phyloP scores from a whole-genome alignment of 805 yeast genomes.

The Brettanomyces naardenensis region DNA sequence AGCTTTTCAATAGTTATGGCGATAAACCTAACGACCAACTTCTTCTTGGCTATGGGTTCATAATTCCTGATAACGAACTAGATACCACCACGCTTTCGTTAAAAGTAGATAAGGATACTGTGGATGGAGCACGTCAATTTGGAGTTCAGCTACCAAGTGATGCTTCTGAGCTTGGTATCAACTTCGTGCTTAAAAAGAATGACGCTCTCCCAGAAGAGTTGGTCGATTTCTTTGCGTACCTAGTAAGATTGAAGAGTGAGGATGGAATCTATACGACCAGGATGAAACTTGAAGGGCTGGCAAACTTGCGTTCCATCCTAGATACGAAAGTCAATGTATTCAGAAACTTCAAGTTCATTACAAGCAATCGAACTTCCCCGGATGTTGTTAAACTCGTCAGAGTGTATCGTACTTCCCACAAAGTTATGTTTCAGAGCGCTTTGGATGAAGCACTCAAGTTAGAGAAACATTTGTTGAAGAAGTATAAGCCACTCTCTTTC shows the following conservation, averaged over 20 bases:
- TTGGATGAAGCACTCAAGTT: constrained; percentile 35
- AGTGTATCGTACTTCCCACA: constrained; percentile 43
- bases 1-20: constrained; percentile 80
- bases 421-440: constrained; percentile 34
- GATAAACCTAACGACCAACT: constrained; percentile 58
- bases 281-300: constrained; percentile 53
- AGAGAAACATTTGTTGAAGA: constrained; percentile 38
- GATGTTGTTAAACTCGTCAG: constrained; percentile 28
- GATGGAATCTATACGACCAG: constrained; percentile 34
- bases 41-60: constrained; percentile 74
- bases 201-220: constrained; percentile 32
- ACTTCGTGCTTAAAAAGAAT: constrained; percentile 27
- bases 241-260: constrained; percentile 47
- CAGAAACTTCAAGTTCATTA: constrained; percentile 24
- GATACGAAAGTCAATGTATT: constrained; percentile 39
- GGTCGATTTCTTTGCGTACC: constrained; percentile 43
- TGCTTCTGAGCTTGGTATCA: constrained; percentile 28
- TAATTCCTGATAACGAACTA: constrained; percentile 39
- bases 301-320: constrained; percentile 43
- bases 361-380: constrained; percentile 13
- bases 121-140: constrained; percentile 25
- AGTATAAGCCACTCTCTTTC: constrained; percentile 46
- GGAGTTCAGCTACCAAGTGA: constrained; percentile 34
- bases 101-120: constrained; percentile 34
- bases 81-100: constrained; percentile 56